Percentiles rank a stretch among this genome's conserved stretches.
phyloP scores from a whole-genome alignment of 2,329 filamentous ascomycete species.

The Sporothrix humicola region DNA sequence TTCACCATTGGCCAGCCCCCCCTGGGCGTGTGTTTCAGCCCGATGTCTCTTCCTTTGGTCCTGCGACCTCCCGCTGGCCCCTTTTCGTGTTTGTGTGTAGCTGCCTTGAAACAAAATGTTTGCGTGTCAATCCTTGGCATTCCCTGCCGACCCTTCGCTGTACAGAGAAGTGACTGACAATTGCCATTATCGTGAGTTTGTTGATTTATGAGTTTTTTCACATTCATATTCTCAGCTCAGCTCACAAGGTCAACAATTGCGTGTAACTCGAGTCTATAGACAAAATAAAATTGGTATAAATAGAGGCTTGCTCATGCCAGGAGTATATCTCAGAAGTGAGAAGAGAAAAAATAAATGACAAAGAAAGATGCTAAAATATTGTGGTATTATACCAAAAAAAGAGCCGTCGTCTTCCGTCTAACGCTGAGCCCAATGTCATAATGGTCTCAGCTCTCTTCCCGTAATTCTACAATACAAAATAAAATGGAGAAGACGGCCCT shows the following conservation, averaged over 20 bases:
- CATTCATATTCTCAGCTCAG: no score
- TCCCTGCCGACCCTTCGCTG: background rate
- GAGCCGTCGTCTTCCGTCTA: background rate
- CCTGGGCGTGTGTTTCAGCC: conserved; percentile 29
- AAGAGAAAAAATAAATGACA: background rate
- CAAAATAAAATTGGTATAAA: conserved; percentile 19
- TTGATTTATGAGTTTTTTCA: no score
- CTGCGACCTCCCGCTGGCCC: conserved; percentile 21
- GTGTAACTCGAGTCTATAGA: background rate
- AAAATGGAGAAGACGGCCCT: background rate
- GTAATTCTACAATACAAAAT: background rate
- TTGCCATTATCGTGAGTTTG: no score
- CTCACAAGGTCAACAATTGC: no score
- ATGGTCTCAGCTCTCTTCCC: background rate
- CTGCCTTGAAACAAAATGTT: conserved; percentile 30
- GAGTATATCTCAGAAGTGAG: conserved; percentile 11
- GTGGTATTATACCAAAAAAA: conserved; percentile 18
- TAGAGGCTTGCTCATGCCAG: conserved; percentile 23
- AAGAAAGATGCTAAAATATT: background rate
- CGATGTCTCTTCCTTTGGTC: conserved; percentile 3
- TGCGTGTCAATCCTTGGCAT: conserved; percentile 25
- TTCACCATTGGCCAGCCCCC: conserved; percentile 4
- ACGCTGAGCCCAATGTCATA: background rate
- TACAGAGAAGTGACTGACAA: background rate
- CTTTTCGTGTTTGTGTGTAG: conserved; percentile 27